Evolutionary conservation across 2,329 filamentous ascomycete species (phyloP), one percentile per base, ranked within the genome.

Genomic region (Apiospora sp.): DNA sequence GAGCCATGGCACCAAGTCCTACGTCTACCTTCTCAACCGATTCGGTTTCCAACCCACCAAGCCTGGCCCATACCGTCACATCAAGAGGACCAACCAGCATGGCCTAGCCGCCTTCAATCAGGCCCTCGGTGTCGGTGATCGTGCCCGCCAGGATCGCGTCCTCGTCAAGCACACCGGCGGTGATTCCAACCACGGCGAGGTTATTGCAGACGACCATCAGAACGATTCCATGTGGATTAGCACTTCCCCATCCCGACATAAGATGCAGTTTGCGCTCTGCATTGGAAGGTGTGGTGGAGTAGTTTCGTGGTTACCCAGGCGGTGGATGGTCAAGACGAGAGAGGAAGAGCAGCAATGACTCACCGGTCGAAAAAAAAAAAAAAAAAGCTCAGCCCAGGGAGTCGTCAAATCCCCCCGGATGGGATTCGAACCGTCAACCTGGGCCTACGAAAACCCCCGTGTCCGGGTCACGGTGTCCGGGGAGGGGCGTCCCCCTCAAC

Each of bases 1-100:
- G 76, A 83, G 83, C 73, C 85, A 87, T 73, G 91, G 91, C 68
- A 84, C 84, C 73, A 92, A 92, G 81, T 91, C 90, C 44, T 92
- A 93, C 77, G 87, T 90, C 75, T 87, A 86, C 75, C 81, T 88
- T 13, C 81, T 93, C 76, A 87, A 87, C 79, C 91, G 91, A 80
- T 93, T 88, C 79, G 85, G 87, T 73, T 90, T 93, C 78, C 82
- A 86, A 30, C 90, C 91, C 46, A 92, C 91, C 72, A 84, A 87
- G 74, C 86, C 87, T 1, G 91, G 92, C 5, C 91, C 90, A 10
- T 93, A 90, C 81, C 86, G 85, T 74, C 84, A 88, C 74, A 80
- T 84, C 73, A 84, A 86, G 43, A 83, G 84, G 46, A 81, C 85
- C 43, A 19, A 64, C 8, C 84, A 90, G 74, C 84, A 85, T 51